Evolutionary conservation across 202 grass and related monocot genomes (phyloP), one percentile per base, ranked within the genome.

Genomic region (Alloteropsis angusta): DNA sequence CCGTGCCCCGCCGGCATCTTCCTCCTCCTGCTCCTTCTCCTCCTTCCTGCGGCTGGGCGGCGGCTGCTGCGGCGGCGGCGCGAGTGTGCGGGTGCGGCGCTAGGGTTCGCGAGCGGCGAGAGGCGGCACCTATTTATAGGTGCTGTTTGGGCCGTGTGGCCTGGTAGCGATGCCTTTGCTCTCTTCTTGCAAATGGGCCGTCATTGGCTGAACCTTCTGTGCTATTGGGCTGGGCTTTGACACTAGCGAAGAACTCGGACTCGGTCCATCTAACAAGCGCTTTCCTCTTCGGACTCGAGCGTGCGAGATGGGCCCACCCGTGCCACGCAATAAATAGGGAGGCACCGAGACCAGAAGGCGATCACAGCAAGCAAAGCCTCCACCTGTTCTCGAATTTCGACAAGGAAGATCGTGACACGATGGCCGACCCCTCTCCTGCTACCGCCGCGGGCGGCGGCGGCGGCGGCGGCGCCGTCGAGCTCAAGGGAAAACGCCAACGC

Each of bases 1-100:
- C 93, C 93, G 60, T 93, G 93, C 38, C 93, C 93, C 18, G 93
- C 93, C 72, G 93, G 93, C 93, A 97, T 97, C 79, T 60, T 81
- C 41, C 9, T 59, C 63, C 62, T 61, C 61, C 28, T 45, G 5
- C 47, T 64, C 0, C 57, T 56, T 0, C 21, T 23, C 2, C 50
- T 82, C 2, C 50, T 82, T 3, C 77, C 73, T 66, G 73, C 73
- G 49, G 50, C 87, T 50, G 28, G 4, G 74, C 56, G 3, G 65
- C 39, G 28, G 85, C 25, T 1, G 66, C 19, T 19, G 74, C 83
- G 67, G 80, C 80, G 75, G 70, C 62, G 25, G 45, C 44, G 28
- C 22, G 36, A 61, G 67, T 46, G 73, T 74, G 52, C 68, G 66
- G 58, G 42, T n/a, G 79, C 73, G 36, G 74, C 59, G 52, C 78